Conservation (phyloP, 2,329 filamentous ascomycete species). For the Xylaria sp. region DNA sequence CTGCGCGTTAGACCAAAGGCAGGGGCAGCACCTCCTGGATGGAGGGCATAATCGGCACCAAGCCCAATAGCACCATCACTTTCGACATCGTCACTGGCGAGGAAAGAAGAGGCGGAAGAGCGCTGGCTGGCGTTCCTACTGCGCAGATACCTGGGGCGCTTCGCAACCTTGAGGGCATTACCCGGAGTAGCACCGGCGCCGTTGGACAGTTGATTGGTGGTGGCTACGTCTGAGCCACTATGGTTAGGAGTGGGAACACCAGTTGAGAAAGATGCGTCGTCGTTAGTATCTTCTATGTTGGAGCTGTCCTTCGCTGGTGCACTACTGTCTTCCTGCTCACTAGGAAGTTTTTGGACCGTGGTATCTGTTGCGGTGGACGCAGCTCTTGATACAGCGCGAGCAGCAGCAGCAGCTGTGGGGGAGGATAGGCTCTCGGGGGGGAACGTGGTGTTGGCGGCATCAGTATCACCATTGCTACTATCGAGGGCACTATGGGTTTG, state of each 20-base stretch:
- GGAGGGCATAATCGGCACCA: constrained; percentile 78
- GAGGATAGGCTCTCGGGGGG: constrained; percentile 61
- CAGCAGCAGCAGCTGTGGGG: constrained; percentile 60
- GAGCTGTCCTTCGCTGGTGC: constrained; percentile 34
- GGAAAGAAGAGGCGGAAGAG: constrained; percentile 65
- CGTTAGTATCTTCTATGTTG: constrained; percentile 41
- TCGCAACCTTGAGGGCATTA: constrained; percentile 52
- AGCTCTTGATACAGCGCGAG: constrained; percentile 54
- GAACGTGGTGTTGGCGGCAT: constrained; percentile 51
- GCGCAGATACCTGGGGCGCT: constrained; percentile 61
- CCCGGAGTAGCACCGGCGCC: constrained; percentile 57
- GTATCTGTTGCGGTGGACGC: constrained; percentile 51
- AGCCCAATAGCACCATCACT: constrained; percentile 74
- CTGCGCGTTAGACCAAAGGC: constrained; percentile 56
- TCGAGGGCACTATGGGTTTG: constrained; percentile 7
- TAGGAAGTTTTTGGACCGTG: constrained; percentile 24
- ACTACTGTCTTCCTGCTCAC: constrained; percentile 29
- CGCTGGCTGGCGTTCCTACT: constrained; percentile 63
- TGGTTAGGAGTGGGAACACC: constrained; percentile 40
- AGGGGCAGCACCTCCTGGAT: constrained; percentile 78
- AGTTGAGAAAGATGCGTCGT: constrained; percentile 38
- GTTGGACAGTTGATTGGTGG: constrained; percentile 39
- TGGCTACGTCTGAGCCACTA: constrained; percentile 42
- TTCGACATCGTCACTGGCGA: constrained; percentile 66
- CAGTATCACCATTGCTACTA: constrained; percentile 3